phyloP scores from a whole-genome alignment of 495 filamentous ascomycete genomes.

The Penicillium odoratum region DNA sequence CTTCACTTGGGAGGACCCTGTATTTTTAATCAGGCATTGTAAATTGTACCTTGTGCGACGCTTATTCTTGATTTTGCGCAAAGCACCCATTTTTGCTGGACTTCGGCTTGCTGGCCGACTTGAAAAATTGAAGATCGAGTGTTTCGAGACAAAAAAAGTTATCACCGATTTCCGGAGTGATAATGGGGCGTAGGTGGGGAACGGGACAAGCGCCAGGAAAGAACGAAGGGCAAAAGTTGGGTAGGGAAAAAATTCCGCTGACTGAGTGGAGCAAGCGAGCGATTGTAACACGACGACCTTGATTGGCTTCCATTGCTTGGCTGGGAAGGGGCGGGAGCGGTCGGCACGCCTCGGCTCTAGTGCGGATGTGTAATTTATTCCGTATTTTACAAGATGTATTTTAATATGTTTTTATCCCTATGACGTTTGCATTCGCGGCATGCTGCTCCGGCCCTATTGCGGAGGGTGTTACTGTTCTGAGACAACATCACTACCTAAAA shows the following conservation, averaged over 20 bases:
- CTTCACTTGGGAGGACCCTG: not conserved
- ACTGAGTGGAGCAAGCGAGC: conserved; percentile 17
- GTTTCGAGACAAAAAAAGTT: conserved; percentile 30
- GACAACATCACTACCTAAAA: not conserved
- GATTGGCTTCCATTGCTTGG: conserved; percentile 29
- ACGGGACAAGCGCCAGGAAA: conserved; percentile 26
- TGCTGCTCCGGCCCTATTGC: conserved; percentile 3
- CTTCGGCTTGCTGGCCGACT: conserved; percentile 20
- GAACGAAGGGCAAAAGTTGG: conserved; percentile 15
- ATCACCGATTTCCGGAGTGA: conserved; percentile 48
- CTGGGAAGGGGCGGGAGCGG: conserved; percentile 45
- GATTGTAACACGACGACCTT: conserved; percentile 30
- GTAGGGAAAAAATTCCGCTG: conserved; percentile 34
- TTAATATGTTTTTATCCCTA: conserved; percentile 6
- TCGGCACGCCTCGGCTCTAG: conserved; percentile 57
- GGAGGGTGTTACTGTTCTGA: conserved; percentile 1
- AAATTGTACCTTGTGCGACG: conserved; percentile 54
- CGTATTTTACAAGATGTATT: conserved; percentile 2
- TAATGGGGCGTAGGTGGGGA: conserved; percentile 30
- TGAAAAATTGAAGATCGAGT: conserved; percentile 12
- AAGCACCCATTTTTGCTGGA: conserved; percentile 52
- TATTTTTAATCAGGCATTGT: not conserved
- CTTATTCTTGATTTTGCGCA: conserved; percentile 59
- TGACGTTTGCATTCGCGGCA: conserved; percentile 13
- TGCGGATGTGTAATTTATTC: conserved; percentile 3